Base-by-base conservation (phyloP, 768 basidiomycete genomes). In the Zangia roseola region DNA sequence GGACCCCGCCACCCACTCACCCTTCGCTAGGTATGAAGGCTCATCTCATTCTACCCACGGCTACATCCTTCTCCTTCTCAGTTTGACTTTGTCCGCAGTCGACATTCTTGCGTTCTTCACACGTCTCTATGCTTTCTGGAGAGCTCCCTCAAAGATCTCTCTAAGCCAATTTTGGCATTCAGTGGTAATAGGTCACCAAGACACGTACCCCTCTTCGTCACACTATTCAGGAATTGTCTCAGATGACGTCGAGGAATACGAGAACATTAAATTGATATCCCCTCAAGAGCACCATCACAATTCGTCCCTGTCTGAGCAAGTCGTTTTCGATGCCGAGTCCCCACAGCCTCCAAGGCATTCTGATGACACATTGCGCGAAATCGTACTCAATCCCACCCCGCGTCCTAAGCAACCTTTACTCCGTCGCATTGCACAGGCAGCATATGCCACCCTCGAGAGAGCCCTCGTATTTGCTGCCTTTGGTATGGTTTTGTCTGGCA, bases 381-480 rank as follows among this genome's bases (percentile, higher is more conserved):
- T 65, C 14, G 63, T 75, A 42, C 25, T 58, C 49, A 30, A 47
- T 0, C 51, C 43, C 5, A 13, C 40, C 37, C 40, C 49, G 45
- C 36, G 25, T 45, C 56, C 57, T 34, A 55, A 50, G 39, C 56
- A 56, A 40, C 43, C 58, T 40, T 57, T 75, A 3, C 45, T 77
- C 10, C 63, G 56, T 25, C 74, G 75, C 34, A 59, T 83, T n/a
- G 76, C 76, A 17, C 68, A 67, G n/a, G 68, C 57, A 7, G 65
- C 64, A 3, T 86, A 86, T 47, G 75, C 74, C 3, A 74, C 78
- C 5, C 46, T 79, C 13, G 87, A 93, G 63, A 72, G 87, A 31
- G 58, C 61, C 10, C 75, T 94, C 10, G 78, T 97, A 13, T 70
- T 92, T 41, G 82, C 86, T 13, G 94, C 79, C 4, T 85, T 87